Evolutionary conservation across 1,284 basidiomycete genomes (phyloP).

Genomic region (Coniophora puteana): DNA sequence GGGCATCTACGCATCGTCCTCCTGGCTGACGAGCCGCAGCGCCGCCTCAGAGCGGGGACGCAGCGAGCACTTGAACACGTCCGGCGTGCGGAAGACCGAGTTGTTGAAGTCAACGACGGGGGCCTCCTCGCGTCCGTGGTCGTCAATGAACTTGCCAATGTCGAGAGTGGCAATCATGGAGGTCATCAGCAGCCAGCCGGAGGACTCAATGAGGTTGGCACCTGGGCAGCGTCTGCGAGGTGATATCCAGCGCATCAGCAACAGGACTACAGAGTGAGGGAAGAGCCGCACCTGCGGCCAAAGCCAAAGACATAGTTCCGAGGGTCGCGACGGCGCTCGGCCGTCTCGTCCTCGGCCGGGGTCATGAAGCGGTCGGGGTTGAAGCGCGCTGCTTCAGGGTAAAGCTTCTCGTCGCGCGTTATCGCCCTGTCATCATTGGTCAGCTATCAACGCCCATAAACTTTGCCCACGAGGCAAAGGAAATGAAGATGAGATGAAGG

Average conservation of each 20-base stretch:
- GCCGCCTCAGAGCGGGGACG: slow-evolving; percentile 45
- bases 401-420: slow-evolving; percentile 42
- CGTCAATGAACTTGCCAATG: slow-evolving; percentile 46
- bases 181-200: slow-evolving; percentile 47
- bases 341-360: slow-evolving; percentile 18
- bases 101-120: slow-evolving; percentile 46
- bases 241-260: not conserved
- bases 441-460: slow-evolving; percentile 1
- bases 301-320: slow-evolving; percentile 51
- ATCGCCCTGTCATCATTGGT: slow-evolving; percentile 37
- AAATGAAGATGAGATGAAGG: not conserved
- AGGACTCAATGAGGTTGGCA: slow-evolving; percentile 47
- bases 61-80: slow-evolving; percentile 42
- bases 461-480: slow-evolving; percentile 6
- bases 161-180: slow-evolving; percentile 50
- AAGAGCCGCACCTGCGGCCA: slow-evolving; percentile 42
- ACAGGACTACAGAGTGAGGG: not conserved
- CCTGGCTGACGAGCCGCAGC: slow-evolving; percentile 38
- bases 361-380: slow-evolving; percentile 46
- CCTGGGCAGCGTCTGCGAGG: slow-evolving; percentile 43
- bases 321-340: slow-evolving; percentile 36
- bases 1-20: no score
- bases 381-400: slow-evolving; percentile 42
- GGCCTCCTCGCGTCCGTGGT: slow-evolving; percentile 40
- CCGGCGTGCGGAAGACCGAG: slow-evolving; percentile 48